Conservation (phyloP, 2,329 filamentous ascomycete species). For the Scorias spongiosa region DNA sequence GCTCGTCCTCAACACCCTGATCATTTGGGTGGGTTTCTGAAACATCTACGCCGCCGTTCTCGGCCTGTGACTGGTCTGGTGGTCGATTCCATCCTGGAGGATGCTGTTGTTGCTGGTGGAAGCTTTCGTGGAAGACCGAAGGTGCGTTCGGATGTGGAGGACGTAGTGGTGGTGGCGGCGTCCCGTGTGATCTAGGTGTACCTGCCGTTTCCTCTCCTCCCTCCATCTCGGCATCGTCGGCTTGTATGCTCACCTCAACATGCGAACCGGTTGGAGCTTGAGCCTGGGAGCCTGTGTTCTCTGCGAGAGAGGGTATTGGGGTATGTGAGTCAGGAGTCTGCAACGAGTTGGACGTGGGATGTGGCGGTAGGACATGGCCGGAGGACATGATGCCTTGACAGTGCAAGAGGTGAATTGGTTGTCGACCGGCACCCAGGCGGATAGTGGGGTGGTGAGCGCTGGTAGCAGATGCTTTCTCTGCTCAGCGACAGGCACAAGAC, state of each 20-base stretch:
- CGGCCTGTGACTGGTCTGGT: not conserved
- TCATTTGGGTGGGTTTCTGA: not conserved
- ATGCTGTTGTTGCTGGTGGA: not conserved
- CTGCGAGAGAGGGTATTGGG: not conserved
- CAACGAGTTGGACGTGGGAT: not conserved
- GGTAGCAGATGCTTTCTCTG: too few species aligned
- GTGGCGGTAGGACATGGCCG: not conserved
- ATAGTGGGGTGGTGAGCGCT: too few species aligned
- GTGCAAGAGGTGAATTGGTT: too few species aligned
- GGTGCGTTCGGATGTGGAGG: not conserved
- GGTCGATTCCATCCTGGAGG: not conserved
- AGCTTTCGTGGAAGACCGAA: not conserved
- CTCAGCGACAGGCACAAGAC: too few species aligned
- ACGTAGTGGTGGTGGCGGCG: not conserved
- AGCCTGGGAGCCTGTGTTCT: not conserved
- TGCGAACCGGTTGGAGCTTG: not conserved
- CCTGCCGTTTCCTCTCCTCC: not conserved
- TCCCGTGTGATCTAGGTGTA: not conserved
- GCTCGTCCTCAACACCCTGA: conserved; percentile 1
- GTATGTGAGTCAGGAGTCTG: not conserved
- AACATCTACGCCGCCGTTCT: not conserved
- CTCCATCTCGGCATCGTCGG: not conserved
- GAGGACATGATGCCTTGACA: not conserved
- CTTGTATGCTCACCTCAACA: not conserved
- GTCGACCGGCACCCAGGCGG: too few species aligned